Percentiles rank a stretch among this genome's conserved stretches.
phyloP scores from a whole-genome alignment of 129 eudicot species.

The Solidago caesia region DNA sequence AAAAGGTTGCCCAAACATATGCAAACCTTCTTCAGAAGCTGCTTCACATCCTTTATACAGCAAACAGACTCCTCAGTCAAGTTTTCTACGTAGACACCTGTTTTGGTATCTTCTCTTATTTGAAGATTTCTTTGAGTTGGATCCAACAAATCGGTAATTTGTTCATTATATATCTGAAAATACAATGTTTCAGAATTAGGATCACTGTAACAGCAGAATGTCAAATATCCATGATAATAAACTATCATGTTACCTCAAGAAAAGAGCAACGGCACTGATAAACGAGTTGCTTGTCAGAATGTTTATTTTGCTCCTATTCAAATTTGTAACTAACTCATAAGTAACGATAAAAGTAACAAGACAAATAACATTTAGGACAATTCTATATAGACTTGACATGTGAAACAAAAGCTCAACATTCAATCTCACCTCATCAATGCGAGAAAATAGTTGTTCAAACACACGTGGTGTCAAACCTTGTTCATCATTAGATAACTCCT shows the following conservation, averaged over 20 bases:
- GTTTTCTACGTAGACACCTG: conserved; percentile 95
- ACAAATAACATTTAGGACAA: conserved; percentile 1
- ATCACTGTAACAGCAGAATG: conserved; percentile 3
- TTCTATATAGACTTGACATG: neutral
- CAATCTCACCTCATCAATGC: conserved; percentile 70
- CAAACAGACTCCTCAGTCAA: conserved; percentile 80
- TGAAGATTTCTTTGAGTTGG: conserved; percentile 83
- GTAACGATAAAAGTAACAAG: neutral
- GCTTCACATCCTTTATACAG: conserved; percentile 71
- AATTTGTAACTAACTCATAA: conserved; percentile 13
- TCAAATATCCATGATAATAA: conserved; percentile 11
- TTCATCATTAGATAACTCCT: conserved; percentile 53
- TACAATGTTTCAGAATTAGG: conserved; percentile 19
- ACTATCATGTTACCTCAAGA: conserved; percentile 68
- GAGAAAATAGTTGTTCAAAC: conserved; percentile 66
- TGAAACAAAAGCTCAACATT: neutral
- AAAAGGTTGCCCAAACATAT: conserved; percentile 7
- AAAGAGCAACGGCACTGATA: conserved; percentile 98
- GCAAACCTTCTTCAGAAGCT: conserved; percentile 78
- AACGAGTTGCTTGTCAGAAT: conserved; percentile 67
- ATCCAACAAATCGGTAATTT: conserved; percentile 88
- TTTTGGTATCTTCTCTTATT: conserved; percentile 91
- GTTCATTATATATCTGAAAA: conserved; percentile 88
- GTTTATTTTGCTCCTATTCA: conserved; percentile 74
- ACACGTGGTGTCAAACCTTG: conserved; percentile 97